Base-by-base conservation (phyloP, 495 filamentous ascomycete genomes). In the Podospora sp. region DNA sequence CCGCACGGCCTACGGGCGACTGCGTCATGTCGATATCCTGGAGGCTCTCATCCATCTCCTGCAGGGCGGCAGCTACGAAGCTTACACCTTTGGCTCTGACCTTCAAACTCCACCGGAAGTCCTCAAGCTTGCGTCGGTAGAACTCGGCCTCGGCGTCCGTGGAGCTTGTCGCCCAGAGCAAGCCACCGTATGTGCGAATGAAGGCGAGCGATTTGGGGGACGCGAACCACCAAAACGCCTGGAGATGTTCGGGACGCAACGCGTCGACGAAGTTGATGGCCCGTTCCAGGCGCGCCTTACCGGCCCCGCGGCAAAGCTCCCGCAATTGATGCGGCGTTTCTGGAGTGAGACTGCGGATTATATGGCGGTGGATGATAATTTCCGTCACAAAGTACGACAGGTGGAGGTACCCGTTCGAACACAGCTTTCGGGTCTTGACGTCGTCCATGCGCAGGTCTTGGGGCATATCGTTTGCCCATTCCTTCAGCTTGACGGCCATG, bases 141-240 rank as follows among this genome's bases (percentile, higher is more conserved):
- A 93, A 93, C 33, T 90, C 89, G n/a, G 89, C 88, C 75, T 94
- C 91, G 69, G 92, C 90, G 24, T 83, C 81, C 6, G 85, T 87
- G 0, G 89, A 88, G 49, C 68, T 69, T 0, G 89, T 90, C 36
- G 90, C 88, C 77, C 88, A 89, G 0, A 94, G 84, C n/a, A 93
- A 82, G 6, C 77, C 79, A 50, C 85, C 85, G 67, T 88, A 89
- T 6, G 84, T 87, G 52, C 86, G 85, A 57, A 89, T 86, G 40
- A 89, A 80, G 6, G 86, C 85, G 73, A 89, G 86, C 69, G 86
- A 88, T 55, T 84, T 81, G 29, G 85, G 82, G 14, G 87, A 86
- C 8, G 87, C 79, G 68, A 87, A 89, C 71, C 85, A 87, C 88
- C 86, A 89, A 73, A 88, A 89, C 0, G 83, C 82, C 62, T 86